Percentiles rank a stretch among this genome's conserved stretches.
These are phyloP conservation scores for Leccinum ochraceum DNA, from an alignment of 768 basidiomycete genomes.

Conservation along the genomic window DNA sequence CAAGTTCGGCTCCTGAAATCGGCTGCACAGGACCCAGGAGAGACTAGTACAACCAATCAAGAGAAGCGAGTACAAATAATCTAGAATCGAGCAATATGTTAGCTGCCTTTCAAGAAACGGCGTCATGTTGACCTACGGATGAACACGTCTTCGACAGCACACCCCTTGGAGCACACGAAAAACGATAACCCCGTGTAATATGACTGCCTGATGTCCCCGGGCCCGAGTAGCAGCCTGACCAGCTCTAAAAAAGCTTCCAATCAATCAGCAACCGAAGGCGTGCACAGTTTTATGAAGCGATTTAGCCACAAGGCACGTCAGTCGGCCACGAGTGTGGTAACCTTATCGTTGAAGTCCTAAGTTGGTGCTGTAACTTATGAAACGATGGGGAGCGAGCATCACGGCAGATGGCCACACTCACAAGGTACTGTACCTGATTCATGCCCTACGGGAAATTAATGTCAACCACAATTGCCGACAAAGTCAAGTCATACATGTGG, in stretches of 20 bases:
- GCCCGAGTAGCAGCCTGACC: too few relatives aligned
- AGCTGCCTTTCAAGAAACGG: conserved; percentile 4
- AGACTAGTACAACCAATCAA: not conserved
- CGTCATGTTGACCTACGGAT: not conserved
- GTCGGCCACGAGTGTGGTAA: conserved; percentile 55
- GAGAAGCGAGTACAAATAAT: not conserved
- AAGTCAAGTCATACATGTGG: conserved; percentile 35
- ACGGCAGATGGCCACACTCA: conserved; percentile 43
- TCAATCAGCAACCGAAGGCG: conserved; percentile 54
- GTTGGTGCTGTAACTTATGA: not conserved
- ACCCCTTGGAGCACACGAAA: not conserved
- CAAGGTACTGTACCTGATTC: conserved; percentile 41
- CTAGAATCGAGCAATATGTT: conserved; percentile 1
- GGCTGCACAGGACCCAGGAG: not conserved
- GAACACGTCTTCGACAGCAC: not conserved
- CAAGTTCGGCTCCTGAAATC: conserved; percentile 5
- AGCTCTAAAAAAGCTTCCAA: conserved; percentile 54
- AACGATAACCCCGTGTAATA: conserved; percentile 42
- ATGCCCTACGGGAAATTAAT: conserved; percentile 37
- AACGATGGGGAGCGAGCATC: conserved; percentile 15
- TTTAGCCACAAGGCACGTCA: conserved; percentile 36
- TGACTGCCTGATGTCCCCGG: conserved; percentile 49
- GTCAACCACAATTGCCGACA: not conserved
- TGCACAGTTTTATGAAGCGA: not conserved
- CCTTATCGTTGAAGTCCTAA: conserved; percentile 22